Base-by-base conservation (phyloP, 208 protist species). In the Crithidia bombi region DNA sequence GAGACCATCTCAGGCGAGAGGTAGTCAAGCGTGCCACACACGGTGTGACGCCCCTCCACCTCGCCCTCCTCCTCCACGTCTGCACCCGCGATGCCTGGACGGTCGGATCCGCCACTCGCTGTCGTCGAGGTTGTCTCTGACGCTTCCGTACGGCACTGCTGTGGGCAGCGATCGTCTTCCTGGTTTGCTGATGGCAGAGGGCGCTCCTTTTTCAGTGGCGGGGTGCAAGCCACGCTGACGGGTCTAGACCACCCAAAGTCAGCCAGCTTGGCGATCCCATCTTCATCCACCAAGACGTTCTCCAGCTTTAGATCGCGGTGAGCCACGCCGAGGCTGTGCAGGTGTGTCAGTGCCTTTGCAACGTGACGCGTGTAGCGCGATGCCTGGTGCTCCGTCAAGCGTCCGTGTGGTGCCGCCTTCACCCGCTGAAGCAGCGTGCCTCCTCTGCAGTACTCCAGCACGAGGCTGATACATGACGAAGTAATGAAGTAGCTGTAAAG, bases 1-100 rank as follows among this genome's bases (percentile, higher is more conserved):
- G 49, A 44, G 10, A 99, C 72, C 89, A 99, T 98, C 85, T 99
- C 99, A 3, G 99, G 99, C 0, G 98, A 97, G 9, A 99, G 78
- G 78, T 99, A 99, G 78, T 99, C 98, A 2, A 99, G 88, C 5
- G 99, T 99, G n/a, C 98, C 97, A 65, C 96, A 98, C 9, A 98
- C 81, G 6, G 95, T 79, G 51, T 47, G 64, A 9, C 66, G 74
- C 5, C 74, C 55, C 33, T 69, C 62, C 36, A 49, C 41, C 32
- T 39, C 61, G 35, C n/a, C 44, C 36, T 19, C 28, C 5, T 43
- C 26, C 19, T 36, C 38, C 17, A 17, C 21, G 26, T 61, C 44
- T 1, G 39, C 41, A n/a, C 26, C n/a, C 25, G 43, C 57, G 21
- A 56, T 30, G 36, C 43, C 41, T 47, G 41, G 9, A 12, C 36